These are phyloP conservation scores for Monilinia aucupariae DNA, from an alignment of 2,329 filamentous ascomycete genomes.

Conservation along the genomic window DNA sequence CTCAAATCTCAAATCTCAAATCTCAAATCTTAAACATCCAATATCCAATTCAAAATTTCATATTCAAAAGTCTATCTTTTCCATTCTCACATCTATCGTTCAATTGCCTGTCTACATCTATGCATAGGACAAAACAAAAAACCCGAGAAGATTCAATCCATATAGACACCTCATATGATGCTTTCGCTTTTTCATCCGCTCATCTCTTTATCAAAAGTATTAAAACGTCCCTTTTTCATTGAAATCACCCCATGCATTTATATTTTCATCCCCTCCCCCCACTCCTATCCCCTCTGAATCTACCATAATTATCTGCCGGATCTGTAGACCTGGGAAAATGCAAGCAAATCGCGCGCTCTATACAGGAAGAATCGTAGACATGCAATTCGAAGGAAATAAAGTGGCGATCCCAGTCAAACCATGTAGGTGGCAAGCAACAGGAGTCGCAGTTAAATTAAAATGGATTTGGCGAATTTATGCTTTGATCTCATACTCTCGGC, in stretches of 20 bases:
- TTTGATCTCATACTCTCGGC: conserved; percentile 71
- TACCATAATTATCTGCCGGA: background rate
- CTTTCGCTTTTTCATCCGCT: background rate
- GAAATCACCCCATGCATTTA: background rate
- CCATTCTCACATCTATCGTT: background rate
- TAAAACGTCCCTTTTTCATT: background rate
- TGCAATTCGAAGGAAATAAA: conserved; percentile 6
- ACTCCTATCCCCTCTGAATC: background rate
- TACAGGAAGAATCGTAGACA: conserved; percentile 5
- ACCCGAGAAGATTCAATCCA: background rate
- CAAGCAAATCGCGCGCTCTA: conserved; percentile 4
- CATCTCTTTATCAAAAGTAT: background rate
- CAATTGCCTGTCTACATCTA: conserved; percentile 1
- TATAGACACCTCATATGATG: background rate
- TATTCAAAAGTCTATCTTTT: background rate
- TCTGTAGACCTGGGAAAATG: background rate
- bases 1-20: too few relatives aligned
- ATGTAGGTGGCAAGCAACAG: conserved; percentile 4
- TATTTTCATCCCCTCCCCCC: background rate
- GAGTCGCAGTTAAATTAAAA: conserved; percentile 7
- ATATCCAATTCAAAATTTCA: too few relatives aligned
- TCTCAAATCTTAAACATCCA: too few relatives aligned
- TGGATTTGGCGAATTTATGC: conserved; percentile 41
- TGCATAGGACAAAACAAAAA: background rate
- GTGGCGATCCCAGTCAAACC: background rate